Base-by-base conservation (phyloP, 2,329 filamentous ascomycete species). In the Penicillium decumbens region DNA sequence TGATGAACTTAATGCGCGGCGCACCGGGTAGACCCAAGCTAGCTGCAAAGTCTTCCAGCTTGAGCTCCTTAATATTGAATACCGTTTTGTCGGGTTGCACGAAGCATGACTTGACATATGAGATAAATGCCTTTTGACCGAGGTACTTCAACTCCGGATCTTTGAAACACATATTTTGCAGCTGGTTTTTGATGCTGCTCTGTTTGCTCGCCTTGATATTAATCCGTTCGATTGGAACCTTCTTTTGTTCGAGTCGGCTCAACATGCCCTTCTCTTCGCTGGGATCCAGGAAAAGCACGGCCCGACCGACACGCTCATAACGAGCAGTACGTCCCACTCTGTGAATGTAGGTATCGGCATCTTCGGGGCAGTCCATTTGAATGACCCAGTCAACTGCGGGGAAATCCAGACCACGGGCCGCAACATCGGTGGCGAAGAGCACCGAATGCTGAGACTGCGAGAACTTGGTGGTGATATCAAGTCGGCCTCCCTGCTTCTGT, bases 331-430 rank as follows among this genome's bases (percentile, higher is more conserved):
- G 83, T 1, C 93, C 93, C 4, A 96, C 92, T 51, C 93, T 84
- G 72, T 98, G 93, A 59, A 98, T 97, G 64, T 98, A 98, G 0
- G 93, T 98, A 64, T 97, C 93, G 3, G 88, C 87, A 68, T 98
- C 92, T 69, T 98, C 93, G 0, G 93, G 93, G 58, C 89, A 95
- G 68, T 98, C 93, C n/a, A 89, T 80, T 67, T 98, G 93, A n/a
- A 98, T 89, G 4, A 98, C 93, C 87, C 93, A 98, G 68, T 98
- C 93, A 0, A 98, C 93, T 3, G 90, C 86, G 0, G 93, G 93
- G 65, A 98, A 97, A 69, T 98, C 93, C 10, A 98, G 80, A 56
- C 93, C 93, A 69, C 93, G 82, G 0, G 93, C 93, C 3, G 95
- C 90, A 5, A 98, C 89, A 65, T 98, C 93, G 0, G 93, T 98